Conservation (phyloP, 2,329 filamentous ascomycete genomes). For the Ophiostoma australiae region DNA sequence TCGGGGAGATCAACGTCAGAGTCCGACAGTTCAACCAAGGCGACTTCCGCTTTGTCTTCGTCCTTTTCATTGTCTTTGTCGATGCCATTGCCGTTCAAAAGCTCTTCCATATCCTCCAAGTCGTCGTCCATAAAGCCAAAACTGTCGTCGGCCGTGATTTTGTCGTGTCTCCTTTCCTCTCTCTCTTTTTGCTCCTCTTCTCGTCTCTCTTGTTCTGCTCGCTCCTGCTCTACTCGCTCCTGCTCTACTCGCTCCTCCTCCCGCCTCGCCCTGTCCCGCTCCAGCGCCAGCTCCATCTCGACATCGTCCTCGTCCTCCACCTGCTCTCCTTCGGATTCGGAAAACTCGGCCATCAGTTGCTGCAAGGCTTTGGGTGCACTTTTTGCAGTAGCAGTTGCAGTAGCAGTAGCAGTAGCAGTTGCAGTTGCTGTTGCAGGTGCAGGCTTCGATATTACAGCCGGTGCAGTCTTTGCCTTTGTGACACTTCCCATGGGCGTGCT, state of each 20-base stretch:
- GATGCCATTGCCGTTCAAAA: neutral
- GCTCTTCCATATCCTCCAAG: neutral
- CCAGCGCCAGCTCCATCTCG: neutral
- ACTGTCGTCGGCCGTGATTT: neutral
- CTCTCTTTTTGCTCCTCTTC: neutral
- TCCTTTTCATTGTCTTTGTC: neutral
- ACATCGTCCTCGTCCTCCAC: neutral
- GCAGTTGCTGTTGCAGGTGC: too few relatives aligned
- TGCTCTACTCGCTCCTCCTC: neutral
- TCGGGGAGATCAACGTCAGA: neutral
- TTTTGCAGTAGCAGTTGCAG: neutral
- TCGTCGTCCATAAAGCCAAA: neutral
- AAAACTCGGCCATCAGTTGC: constrained; percentile 13
- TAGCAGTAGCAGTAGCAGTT: too few relatives aligned
- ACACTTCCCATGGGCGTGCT: neutral
- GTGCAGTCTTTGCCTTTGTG: neutral
- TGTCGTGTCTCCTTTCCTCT: neutral
- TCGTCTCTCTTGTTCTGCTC: neutral
- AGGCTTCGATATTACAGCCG: too few relatives aligned
- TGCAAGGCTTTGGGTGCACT: neutral
- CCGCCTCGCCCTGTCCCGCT: neutral
- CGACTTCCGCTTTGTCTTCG: neutral
- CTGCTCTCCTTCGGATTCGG: neutral
- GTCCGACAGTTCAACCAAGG: neutral
- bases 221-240: neutral